Percentiles rank a stretch among this genome's conserved stretches.
Conservation (phyloP, 768 basidiomycete genomes). For the Boletus fagicola region DNA sequence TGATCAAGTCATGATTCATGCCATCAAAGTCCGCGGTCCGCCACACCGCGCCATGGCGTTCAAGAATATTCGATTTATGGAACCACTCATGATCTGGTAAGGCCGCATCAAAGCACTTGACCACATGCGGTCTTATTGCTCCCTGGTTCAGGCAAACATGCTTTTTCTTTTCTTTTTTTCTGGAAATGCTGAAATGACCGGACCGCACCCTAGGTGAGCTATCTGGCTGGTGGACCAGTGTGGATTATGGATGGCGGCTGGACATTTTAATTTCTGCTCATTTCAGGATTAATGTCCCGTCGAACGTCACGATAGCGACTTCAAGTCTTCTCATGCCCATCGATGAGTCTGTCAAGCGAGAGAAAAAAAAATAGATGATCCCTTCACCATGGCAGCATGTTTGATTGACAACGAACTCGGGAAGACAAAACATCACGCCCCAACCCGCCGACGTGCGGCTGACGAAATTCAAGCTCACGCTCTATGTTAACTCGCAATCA, state of each 20-base stretch:
- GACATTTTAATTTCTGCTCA: neutral
- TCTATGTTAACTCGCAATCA: neutral
- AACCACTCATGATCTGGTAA: neutral
- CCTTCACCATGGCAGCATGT: neutral
- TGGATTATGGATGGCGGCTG: neutral
- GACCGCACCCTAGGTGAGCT: neutral
- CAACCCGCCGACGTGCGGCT: neutral
- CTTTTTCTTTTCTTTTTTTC: too few species aligned
- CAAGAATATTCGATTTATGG: neutral
- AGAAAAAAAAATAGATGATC: neutral
- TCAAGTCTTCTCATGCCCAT: neutral
- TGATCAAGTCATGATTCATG: too few species aligned
- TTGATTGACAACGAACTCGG: neutral
- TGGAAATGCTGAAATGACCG: neutral
- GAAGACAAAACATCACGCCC: neutral
- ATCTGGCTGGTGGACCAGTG: neutral
- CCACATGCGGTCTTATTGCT: neutral
- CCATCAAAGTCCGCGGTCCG: neutral
- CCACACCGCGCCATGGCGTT: neutral
- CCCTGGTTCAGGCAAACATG: neutral
- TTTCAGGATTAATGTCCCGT: neutral
- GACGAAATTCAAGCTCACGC: neutral
- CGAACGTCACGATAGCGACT: neutral
- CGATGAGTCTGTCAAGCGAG: neutral
- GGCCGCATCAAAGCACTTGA: neutral